Evolutionary conservation across 1,139 yeast genomes (phyloP), one percentile per base, ranked within the genome.

Genomic region (Pichia sp.): DNA sequence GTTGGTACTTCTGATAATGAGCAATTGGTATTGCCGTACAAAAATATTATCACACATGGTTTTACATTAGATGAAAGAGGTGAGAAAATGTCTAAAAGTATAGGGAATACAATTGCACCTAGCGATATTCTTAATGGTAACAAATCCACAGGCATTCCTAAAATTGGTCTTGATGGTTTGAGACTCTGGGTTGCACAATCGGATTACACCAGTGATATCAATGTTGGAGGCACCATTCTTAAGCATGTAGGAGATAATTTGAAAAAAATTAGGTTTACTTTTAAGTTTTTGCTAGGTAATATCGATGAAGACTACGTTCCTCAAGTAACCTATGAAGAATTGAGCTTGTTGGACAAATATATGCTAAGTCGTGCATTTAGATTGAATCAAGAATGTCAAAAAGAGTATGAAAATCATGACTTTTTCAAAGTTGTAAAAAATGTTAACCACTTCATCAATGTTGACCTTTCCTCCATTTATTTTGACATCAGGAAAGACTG

Each of bases 151-250:
- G 56, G 60, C 12, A 61, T 80, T 20, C 88, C 88, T 1, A 69
- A 78, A n/a, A 65, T 89, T 24, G 98, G 98, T 6, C 75, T 86
- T 14, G 97, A 89, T 61, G 98, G 98, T 0, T 66, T 93, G 49
- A 70, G 99, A 51, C 67, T 89, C 43, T 84, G 96, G 85, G 86
- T 81, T 11, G 96, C 96, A 0, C 89, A 88, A 40, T 73, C 93
- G 1, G 93, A 88, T 58, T 91, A 83, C 54, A 79, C 89, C 2
- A 74, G 72, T 38, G 99, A 91, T 61, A 77, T 91, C 38, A 69
- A 77, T 23, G 74, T 85, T 21, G 85, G 94, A 7, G 76, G 84
- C 9, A 79, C 77, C 24, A 76, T 88, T 14, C 67, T 88, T 52
- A 72, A 71, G 25, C 79, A 89, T 52, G 91, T 86, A 22, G 80